Evolutionary conservation across 345 rosid species (phyloP).

Genomic region (Odontarrhena argentea): DNA sequence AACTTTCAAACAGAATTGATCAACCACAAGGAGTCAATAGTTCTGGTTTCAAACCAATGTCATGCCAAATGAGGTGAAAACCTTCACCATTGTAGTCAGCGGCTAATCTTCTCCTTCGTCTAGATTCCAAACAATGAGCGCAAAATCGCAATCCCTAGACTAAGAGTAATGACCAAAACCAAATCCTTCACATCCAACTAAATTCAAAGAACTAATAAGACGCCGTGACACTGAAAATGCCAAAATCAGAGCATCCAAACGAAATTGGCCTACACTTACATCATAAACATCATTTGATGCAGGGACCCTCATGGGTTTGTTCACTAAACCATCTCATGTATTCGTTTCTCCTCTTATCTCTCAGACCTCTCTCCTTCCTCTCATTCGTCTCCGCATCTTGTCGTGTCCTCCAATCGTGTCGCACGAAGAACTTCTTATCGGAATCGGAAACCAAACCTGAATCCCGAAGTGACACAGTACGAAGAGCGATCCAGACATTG

Average conservation of each 20-base stretch:
- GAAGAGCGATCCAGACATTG: too few relatives aligned
- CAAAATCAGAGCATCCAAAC: constrained; percentile 4
- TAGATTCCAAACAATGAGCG: not conserved
- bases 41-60: constrained; percentile 40
- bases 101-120: too few relatives aligned
- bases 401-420: too few relatives aligned
- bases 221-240: not conserved
- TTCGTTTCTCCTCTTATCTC: too few relatives aligned
- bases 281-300: constrained; percentile 40
- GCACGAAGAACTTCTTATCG: too few relatives aligned
- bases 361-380: too few relatives aligned
- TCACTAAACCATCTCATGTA: too few relatives aligned
- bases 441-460: too few relatives aligned
- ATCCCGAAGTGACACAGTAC: too few relatives aligned
- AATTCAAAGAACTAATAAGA: not conserved
- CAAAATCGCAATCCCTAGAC: not conserved
- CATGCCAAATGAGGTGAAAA: constrained; percentile 68
- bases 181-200: not conserved
- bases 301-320: too few relatives aligned
- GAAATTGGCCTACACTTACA: constrained; percentile 27
- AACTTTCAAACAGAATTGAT: constrained; percentile 30
- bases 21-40: constrained; percentile 82
- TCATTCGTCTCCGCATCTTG: too few relatives aligned
- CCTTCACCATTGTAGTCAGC: constrained; percentile 3
- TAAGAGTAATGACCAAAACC: not conserved